Evolutionary conservation across 2,329 filamentous ascomycete genomes (phyloP).

Genomic region (Chaetomiaceae sp.): DNA sequence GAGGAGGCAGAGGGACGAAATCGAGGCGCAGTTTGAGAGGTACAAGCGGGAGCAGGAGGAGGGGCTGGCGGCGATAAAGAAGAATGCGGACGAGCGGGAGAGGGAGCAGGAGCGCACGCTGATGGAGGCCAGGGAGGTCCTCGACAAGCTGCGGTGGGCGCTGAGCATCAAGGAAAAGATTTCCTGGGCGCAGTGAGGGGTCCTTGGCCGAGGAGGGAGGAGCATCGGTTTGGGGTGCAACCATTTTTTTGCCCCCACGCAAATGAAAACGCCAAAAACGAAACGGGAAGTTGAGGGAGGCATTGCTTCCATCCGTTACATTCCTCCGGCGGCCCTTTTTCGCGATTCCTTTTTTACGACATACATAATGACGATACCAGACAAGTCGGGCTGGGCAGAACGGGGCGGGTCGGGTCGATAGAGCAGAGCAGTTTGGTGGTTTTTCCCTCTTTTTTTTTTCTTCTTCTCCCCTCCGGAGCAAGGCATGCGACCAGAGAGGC

Average conservation of each 20-base stretch:
- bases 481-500: slow-evolving; percentile 1
- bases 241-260: too few species aligned
- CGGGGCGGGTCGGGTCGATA: slow-evolving; percentile 2
- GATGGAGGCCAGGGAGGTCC: slow-evolving; percentile 53
- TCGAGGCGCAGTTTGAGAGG: slow-evolving; percentile 54
- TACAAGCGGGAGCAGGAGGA: slow-evolving; percentile 62
- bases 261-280: too few species aligned
- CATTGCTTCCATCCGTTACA: too few species aligned
- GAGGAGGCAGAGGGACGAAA: slow-evolving; percentile 56
- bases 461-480: neutral
- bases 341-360: slow-evolving; percentile 4
- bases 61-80: slow-evolving; percentile 55
- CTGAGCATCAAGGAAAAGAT: slow-evolving; percentile 62
- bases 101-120: slow-evolving; percentile 55
- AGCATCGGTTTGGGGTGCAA: too few species aligned
- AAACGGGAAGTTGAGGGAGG: too few species aligned
- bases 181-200: slow-evolving; percentile 45
- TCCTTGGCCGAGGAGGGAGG: too few species aligned
- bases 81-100: slow-evolving; percentile 52
- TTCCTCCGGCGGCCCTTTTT: neutral
- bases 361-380: slow-evolving; percentile 17
- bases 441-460: neutral
- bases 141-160: slow-evolving; percentile 68
- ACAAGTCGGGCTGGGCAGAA: neutral
- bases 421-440: slow-evolving; percentile 1